Evolutionary conservation across 208 protist species (phyloP).

Genomic region (Phytomonas sp.): DNA sequence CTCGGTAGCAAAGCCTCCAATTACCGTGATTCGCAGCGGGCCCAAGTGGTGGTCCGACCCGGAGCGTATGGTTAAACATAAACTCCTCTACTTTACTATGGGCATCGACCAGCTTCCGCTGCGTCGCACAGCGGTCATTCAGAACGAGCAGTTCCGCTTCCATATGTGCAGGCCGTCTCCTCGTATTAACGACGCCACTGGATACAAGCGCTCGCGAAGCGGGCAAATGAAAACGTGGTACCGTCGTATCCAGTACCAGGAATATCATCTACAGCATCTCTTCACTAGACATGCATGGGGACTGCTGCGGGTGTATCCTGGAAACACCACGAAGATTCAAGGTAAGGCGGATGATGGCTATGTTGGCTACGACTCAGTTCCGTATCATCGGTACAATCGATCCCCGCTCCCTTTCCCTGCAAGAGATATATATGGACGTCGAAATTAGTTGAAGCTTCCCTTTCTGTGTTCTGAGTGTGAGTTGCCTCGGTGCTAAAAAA

Average conservation of each 20-base stretch:
- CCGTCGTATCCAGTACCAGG: conserved; percentile 86
- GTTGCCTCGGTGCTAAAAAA: neutral
- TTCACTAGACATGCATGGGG: conserved; percentile 84
- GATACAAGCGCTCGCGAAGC: conserved; percentile 71
- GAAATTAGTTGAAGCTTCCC: conserved; percentile 32
- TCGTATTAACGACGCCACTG: conserved; percentile 68
- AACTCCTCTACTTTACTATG: conserved; percentile 85
- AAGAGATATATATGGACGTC: conserved; percentile 81
- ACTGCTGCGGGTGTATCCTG: conserved; percentile 76
- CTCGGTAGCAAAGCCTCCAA: conserved; percentile 63
- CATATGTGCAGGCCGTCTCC: conserved; percentile 75
- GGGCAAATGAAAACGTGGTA: conserved; percentile 83
- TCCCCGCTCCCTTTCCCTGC: conserved; percentile 70
- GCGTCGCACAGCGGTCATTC: conserved; percentile 79
- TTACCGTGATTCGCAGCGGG: conserved; percentile 76
- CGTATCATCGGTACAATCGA: conserved; percentile 84
- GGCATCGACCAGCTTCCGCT: conserved; percentile 83
- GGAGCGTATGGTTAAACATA: conserved; percentile 82
- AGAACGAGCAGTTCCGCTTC: conserved; percentile 63
- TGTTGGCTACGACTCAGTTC: conserved; percentile 78
- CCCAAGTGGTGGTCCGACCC: conserved; percentile 83
- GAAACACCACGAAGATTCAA: conserved; percentile 78
- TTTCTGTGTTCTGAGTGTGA: neutral
- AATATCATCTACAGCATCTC: conserved; percentile 86
- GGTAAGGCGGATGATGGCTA: conserved; percentile 82